phyloP scores from a whole-genome alignment of 495 filamentous ascomycete genomes.

The Terfezia claveryi region DNA sequence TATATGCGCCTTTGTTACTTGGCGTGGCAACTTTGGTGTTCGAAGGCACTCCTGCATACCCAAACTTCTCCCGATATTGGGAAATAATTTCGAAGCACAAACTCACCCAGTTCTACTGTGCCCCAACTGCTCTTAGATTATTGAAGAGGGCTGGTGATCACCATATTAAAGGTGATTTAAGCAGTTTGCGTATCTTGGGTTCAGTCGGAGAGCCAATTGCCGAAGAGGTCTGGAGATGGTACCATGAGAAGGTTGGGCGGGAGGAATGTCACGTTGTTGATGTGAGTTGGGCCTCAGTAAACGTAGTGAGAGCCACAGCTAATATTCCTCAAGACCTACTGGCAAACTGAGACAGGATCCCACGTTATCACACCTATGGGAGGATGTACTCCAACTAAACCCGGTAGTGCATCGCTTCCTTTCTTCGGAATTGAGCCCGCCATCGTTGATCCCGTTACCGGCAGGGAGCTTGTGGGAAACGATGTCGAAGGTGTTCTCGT shows the following conservation, averaged over 20 bases:
- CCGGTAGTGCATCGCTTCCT: constrained; percentile 51
- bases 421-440: constrained; percentile 98
- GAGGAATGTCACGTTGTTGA: constrained; percentile 86
- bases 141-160: constrained; percentile 88
- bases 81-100: constrained; percentile 88
- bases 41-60: constrained; percentile 93
- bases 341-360: constrained; percentile 98
- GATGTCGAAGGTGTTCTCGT: constrained; percentile 95
- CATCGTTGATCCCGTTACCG: constrained; percentile 91
- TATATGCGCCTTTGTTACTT: constrained; percentile 83
- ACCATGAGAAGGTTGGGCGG: constrained; percentile 86
- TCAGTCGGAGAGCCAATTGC: constrained; percentile 98
- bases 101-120: constrained; percentile 96
- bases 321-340: constrained; percentile 56
- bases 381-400: constrained; percentile 58
- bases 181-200: constrained; percentile 67
- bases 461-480: constrained; percentile 83
- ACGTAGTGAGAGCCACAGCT: background rate
- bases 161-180: constrained; percentile 74
- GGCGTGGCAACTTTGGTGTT: constrained; percentile 95
- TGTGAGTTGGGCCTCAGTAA: constrained; percentile 32
- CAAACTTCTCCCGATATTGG: constrained; percentile 96
- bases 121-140: constrained; percentile 77
- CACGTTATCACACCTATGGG: constrained; percentile 66
- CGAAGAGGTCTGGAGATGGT: constrained; percentile 99